A percentile compares a stretch with the other conserved stretches of the same genome.
Conservation (phyloP, 495 filamentous ascomycete genomes). For the Penicillium samsonianum region DNA sequence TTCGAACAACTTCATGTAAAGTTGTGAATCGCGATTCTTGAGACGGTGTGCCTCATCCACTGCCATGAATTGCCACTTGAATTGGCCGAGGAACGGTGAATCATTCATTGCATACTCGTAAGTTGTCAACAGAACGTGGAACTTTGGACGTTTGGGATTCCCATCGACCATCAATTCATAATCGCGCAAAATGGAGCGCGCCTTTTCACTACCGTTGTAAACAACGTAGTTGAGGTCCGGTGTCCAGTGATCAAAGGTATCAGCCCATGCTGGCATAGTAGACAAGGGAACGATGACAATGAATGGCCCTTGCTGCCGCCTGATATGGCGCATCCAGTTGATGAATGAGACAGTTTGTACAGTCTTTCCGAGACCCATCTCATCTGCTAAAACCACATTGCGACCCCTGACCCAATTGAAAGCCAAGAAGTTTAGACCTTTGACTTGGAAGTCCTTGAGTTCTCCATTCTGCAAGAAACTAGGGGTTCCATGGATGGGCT, state of each 20-base stretch:
- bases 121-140: constrained; percentile 92
- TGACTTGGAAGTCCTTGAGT: constrained; percentile 91
- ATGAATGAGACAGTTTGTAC: constrained; percentile 97
- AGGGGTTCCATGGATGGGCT: constrained; percentile 75
- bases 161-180: constrained; percentile 85
- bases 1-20: constrained; percentile 80
- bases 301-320: constrained; percentile 89
- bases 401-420: constrained; percentile 90
- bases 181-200: constrained; percentile 79
- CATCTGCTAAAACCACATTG: constrained; percentile 95
- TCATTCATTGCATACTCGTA: constrained; percentile 93
- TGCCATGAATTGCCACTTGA: constrained; percentile 97
- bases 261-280: constrained; percentile 96
- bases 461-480: constrained; percentile 81
- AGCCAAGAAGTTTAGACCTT: constrained; percentile 89
- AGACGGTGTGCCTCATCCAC: constrained; percentile 96
- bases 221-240: constrained; percentile 97
- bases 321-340: constrained; percentile 94
- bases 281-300: constrained; percentile 93
- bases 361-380: constrained; percentile 98
- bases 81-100: constrained; percentile 70
- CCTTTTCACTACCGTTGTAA: constrained; percentile 83
- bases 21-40: constrained; percentile 92
- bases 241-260: constrained; percentile 95
- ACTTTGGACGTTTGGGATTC: constrained; percentile 81